These are phyloP conservation scores for Saccharomyces uvarum DNA, from an alignment of 1,139 yeast species.

Conservation along the genomic window DNA sequence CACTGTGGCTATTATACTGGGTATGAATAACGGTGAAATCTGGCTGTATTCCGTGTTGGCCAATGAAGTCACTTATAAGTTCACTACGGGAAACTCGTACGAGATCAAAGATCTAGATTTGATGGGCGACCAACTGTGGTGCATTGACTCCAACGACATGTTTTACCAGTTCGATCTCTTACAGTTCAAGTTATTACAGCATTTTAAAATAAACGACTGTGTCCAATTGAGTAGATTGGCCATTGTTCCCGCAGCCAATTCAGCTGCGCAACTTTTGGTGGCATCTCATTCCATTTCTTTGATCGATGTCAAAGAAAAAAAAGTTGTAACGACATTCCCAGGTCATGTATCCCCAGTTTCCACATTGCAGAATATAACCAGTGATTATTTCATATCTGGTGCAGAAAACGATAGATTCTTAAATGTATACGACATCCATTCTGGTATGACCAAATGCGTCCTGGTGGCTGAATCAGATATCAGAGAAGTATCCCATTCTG, in stretches of 20 bases:
- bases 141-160: conserved; percentile 55
- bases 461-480: conserved; percentile 64
- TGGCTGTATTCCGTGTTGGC: conserved; percentile 62
- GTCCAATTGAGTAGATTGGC: conserved; percentile 19
- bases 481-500: conserved; percentile 37
- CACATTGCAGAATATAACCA: conserved; percentile 36
- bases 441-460: conserved; percentile 38
- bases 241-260: conserved; percentile 11
- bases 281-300: conserved; percentile 59
- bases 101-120: conserved; percentile 47
- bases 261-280: conserved; percentile 36
- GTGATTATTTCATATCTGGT: conserved; percentile 51
- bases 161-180: conserved; percentile 58
- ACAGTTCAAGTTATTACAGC: conserved; percentile 37
- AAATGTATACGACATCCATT: conserved; percentile 48
- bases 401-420: conserved; percentile 75
- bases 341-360: conserved; percentile 67
- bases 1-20: conserved; percentile 46
- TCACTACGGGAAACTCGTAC: conserved; percentile 45
- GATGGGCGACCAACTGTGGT: conserved; percentile 46
- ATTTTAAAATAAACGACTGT: conserved; percentile 37
- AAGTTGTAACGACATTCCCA: conserved; percentile 47
- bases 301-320: conserved; percentile 37
- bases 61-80: conserved; percentile 46
- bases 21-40: conserved; percentile 59